Base-by-base conservation (phyloP, 495 filamentous ascomycete species). In the Bathelium albidoporum region DNA sequence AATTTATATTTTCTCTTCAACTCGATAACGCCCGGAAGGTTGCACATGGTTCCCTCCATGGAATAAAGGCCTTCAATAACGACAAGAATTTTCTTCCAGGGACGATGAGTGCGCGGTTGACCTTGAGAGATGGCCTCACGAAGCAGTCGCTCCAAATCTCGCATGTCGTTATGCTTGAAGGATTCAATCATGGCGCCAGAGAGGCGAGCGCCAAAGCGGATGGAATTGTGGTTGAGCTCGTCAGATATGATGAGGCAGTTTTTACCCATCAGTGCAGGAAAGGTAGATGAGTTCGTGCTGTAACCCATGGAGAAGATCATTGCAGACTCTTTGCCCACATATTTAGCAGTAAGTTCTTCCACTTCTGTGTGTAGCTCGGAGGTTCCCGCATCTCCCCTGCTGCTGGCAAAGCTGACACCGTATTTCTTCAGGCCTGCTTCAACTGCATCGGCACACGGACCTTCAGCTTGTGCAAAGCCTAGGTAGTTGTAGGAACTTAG, bases 261-360 rank as follows among this genome's bases (percentile, higher is more conserved):
- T 75, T 95, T 97, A 66, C 87, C 85, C 49, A 96, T 89, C 36
- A 98, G 77, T 39, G 91, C 88, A 1, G 94, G 89, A 79, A 98
- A 97, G 39, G 90, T 82, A 32, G 85, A 89, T 29, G 91, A 86
- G 70, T 98, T 98, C 52, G 94, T 98, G 31, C 88, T 90, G 72
- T 95, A 98, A 39, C 94, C 94, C 94, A 98, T 98, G 16, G 92
- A 96, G 77, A 97, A 97, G 39, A 98, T 87, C 88, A 96, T 97
- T 18, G 94, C 85, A 22, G 89, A 83, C 62, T 90, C 87, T 75
- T 97, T 98, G 65, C 95, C 91, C 22, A 96, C 89, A 71, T 97
- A 98, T 63, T 83, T 81, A 29, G 94, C 94, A 64, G 97, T 81
- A 64, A 95, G 78, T 14, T 89, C 85, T 76, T 98, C 94, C 1